Conservation (phyloP, 148 eudicot genomes). For the Amaranthus hypochondriacus region DNA sequence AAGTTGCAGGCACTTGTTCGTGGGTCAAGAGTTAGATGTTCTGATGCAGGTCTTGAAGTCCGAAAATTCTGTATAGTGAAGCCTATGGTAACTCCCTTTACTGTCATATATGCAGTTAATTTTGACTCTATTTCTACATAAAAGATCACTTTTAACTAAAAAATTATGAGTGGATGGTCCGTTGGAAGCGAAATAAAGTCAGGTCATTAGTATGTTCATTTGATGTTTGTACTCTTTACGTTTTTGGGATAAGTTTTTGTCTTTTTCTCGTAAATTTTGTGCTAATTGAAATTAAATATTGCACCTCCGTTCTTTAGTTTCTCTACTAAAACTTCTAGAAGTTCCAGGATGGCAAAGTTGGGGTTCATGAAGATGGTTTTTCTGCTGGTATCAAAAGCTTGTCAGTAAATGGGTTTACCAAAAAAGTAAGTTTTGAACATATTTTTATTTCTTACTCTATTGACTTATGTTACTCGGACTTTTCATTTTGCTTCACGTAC, state of each 20-base stretch:
- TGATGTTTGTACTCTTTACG: neutral
- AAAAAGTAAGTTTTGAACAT: constrained; percentile 33
- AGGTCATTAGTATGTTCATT: neutral
- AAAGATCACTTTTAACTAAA: neutral
- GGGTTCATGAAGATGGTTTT: constrained; percentile 21
- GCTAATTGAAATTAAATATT: neutral
- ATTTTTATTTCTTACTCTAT: neutral
- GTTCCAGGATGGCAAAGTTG: constrained; percentile 34
- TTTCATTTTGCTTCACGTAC: too few relatives aligned
- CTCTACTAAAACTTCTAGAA: constrained; percentile 14
- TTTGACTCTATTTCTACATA: neutral
- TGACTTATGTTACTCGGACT: neutral
- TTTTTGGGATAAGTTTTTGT: neutral
- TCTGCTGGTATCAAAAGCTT: constrained; percentile 26
- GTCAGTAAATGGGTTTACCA: constrained; percentile 39
- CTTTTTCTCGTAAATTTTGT: neutral
- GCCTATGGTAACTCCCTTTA: constrained; percentile 39
- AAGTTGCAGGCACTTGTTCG: constrained; percentile 56
- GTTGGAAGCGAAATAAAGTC: neutral
- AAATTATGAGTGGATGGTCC: too few relatives aligned
- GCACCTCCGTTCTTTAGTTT: neutral
- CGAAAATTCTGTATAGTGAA: constrained; percentile 34
- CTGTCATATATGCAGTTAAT: neutral
- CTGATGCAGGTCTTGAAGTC: constrained; percentile 45
- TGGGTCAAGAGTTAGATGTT: constrained; percentile 44